A percentile compares a stretch with the other conserved stretches of the same genome.
These are phyloP conservation scores for Candida vartiovaarae DNA, from an alignment of 805 yeast species.

Conservation along the genomic window DNA sequence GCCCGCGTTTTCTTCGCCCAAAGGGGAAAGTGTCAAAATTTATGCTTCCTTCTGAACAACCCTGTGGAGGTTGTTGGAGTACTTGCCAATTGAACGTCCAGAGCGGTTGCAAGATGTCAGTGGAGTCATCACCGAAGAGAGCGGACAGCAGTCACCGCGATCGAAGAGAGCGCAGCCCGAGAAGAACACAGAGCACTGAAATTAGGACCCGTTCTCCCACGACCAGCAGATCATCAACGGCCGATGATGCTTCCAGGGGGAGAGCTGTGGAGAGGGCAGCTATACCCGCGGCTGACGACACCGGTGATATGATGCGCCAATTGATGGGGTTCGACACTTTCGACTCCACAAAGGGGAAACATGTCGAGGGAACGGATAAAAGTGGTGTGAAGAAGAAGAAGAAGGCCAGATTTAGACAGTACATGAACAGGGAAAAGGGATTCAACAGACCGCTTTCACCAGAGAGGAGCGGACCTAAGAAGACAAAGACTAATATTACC, in stretches of 20 bases:
- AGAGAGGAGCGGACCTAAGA: constrained; percentile 18
- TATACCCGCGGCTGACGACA: background rate
- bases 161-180: too few species aligned
- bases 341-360: constrained; percentile 48
- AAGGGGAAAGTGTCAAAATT: too few species aligned
- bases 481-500: background rate
- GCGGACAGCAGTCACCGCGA: too few species aligned
- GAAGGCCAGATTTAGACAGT: constrained; percentile 47
- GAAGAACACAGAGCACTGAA: too few species aligned
- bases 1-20: background rate
- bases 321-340: constrained; percentile 56
- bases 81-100: too few species aligned
- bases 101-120: background rate
- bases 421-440: constrained; percentile 51
- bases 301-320: constrained; percentile 26
- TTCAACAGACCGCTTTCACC: constrained; percentile 52
- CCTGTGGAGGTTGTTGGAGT: too few species aligned
- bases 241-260: constrained; percentile 3
- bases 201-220: too few species aligned
- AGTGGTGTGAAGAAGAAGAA: constrained; percentile 34
- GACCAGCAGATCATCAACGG: background rate
- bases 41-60: background rate
- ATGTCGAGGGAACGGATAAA: constrained; percentile 41
- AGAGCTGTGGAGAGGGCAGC: constrained; percentile 1
- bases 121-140: background rate